phyloP scores from a whole-genome alignment of 2,329 filamentous ascomycete species.

The Erysiphe neolycopersici region DNA sequence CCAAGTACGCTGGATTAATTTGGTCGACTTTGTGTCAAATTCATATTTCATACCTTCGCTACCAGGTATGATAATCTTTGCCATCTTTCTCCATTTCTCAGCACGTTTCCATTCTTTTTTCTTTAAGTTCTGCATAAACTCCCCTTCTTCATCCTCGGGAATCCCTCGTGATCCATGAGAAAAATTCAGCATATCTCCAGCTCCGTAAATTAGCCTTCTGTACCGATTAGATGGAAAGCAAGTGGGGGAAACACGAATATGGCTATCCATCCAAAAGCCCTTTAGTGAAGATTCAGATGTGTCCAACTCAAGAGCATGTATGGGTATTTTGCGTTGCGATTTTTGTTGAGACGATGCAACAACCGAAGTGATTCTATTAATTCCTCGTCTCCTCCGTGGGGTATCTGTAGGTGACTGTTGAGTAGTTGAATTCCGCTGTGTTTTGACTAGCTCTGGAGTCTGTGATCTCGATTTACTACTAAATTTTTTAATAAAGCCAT shows the following conservation, averaged over 20 bases:
- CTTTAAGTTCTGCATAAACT: conserved; percentile 27
- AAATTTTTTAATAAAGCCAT: conserved; percentile 33
- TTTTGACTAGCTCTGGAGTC: conserved; percentile 9
- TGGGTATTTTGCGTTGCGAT: conserved; percentile 26
- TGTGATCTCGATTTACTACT: conserved; percentile 16
- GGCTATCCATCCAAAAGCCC: conserved; percentile 3
- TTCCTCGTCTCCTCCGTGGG: conserved; percentile 10
- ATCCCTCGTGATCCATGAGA: conserved; percentile 29
- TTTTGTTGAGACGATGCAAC: conserved; percentile 12
- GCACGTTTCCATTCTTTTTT: conserved; percentile 34
- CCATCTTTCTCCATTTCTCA: conserved; percentile 44
- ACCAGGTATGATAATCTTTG: conserved; percentile 24
- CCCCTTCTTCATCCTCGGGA: conserved; percentile 26
- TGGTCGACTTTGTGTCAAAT: conserved; percentile 60
- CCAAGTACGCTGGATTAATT: conserved; percentile 79
- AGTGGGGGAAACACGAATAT: conserved; percentile 30
- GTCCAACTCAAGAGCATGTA: conserved; percentile 24
- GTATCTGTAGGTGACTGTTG: conserved; percentile 11
- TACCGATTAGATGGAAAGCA: conserved; percentile 33
- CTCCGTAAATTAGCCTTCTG: conserved; percentile 33
- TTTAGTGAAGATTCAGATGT: conserved; percentile 16
- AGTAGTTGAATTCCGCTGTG: conserved; percentile 12
- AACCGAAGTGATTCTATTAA: conserved; percentile 10
- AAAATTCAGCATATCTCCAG: conserved; percentile 37
- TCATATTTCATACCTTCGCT: conserved; percentile 38